Percentiles rank a stretch among this genome's conserved stretches.
Conservation (phyloP, 1,284 basidiomycete species). For the Xerocomus minutiporus region DNA sequence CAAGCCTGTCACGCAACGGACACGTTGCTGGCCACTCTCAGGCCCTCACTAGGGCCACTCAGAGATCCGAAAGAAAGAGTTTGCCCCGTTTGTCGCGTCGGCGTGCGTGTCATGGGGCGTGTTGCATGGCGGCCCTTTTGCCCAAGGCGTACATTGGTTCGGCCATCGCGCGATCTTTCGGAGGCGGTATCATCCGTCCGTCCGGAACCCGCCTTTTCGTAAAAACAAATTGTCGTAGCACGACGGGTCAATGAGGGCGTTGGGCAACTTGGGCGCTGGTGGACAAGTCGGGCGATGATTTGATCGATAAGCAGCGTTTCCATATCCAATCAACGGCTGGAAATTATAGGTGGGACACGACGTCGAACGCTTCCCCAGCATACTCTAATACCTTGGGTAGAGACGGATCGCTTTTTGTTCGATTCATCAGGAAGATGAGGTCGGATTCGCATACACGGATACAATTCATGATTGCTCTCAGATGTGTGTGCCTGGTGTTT, state of each 20-base stretch:
- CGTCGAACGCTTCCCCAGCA: neutral
- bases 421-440: neutral
- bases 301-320: neutral
- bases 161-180: neutral
- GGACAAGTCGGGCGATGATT: no score
- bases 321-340: neutral
- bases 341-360: neutral
- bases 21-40: neutral
- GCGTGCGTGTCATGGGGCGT: neutral
- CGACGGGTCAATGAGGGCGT: slow-evolving; percentile 5
- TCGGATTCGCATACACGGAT: neutral
- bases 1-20: neutral
- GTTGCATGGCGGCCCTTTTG: neutral
- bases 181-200: slow-evolving; percentile 1
- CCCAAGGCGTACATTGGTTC: neutral
- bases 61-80: neutral
- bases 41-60: neutral
- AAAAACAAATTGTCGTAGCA: neutral
- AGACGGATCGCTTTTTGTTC: neutral
- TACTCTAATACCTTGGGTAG: neutral
- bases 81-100: neutral
- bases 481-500: slow-evolving; percentile 13
- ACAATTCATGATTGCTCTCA: neutral
- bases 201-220: neutral
- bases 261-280: no score